These are phyloP conservation scores for Heliamphora exappendiculata DNA, from an alignment of 148 eudicot species.

Conservation along the genomic window DNA sequence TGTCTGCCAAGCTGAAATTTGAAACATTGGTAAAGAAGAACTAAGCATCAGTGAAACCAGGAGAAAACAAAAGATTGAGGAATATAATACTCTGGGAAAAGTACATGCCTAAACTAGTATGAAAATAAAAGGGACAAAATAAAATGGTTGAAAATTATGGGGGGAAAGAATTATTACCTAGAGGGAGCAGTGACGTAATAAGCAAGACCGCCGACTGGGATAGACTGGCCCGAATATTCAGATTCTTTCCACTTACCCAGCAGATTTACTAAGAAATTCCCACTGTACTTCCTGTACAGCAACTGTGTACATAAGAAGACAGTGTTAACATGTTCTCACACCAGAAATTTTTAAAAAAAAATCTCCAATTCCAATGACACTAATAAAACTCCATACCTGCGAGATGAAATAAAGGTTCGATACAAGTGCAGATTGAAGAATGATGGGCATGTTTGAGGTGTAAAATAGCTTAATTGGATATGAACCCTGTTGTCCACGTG, in stretches of 20 bases:
- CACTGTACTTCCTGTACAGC: constrained; percentile 63
- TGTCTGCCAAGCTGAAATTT: constrained; percentile 81
- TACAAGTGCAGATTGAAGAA: constrained; percentile 85
- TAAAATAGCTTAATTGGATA: constrained; percentile 86
- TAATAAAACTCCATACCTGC: constrained; percentile 32
- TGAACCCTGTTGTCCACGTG: constrained; percentile 89
- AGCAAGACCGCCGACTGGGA: constrained; percentile 94
- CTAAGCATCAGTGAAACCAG: not conserved
- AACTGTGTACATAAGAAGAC: constrained; percentile 29
- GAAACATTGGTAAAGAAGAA: too few species aligned
- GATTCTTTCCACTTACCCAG: constrained; percentile 85
- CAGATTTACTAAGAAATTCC: constrained; percentile 62
- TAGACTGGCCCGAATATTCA: constrained; percentile 69
- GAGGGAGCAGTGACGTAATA: constrained; percentile 84
- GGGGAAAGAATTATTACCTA: constrained; percentile 32
- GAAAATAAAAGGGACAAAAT: too few species aligned
- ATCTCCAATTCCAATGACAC: not conserved
- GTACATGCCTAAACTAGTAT: too few species aligned
- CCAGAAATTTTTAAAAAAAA: not conserved
- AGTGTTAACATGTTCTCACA: not conserved
- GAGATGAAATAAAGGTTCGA: constrained; percentile 87
- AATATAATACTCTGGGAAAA: not conserved
- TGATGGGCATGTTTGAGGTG: constrained; percentile 96
- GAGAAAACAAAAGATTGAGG: not conserved
- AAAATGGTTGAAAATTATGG: too few species aligned